phyloP scores from a whole-genome alignment of 768 basidiomycete genomes.

The Kwoniella sp. region DNA sequence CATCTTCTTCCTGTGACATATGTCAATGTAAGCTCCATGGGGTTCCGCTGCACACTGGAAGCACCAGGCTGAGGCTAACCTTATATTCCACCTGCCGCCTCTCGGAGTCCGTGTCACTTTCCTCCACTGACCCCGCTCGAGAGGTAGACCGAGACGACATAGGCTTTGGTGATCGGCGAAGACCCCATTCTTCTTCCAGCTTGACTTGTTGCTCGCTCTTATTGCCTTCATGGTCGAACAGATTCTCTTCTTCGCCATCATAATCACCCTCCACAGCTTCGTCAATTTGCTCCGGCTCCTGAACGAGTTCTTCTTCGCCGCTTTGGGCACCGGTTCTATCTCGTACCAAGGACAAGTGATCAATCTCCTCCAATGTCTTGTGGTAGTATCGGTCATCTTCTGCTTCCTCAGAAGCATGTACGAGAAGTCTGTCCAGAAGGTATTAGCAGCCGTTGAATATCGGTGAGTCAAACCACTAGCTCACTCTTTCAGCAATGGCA shows the following conservation, averaged over 20 bases:
- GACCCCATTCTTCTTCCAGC: conserved; percentile 42
- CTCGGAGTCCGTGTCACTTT: conserved; percentile 31
- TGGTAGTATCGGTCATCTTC: conserved; percentile 41
- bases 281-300: conserved; percentile 8
- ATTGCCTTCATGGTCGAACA: conserved; percentile 27
- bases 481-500: conserved; percentile 72
- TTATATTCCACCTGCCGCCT: conserved; percentile 2
- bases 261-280: conserved; percentile 58
- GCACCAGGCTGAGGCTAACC: too few relatives aligned
- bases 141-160: conserved; percentile 6
- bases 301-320: conserved; percentile 13
- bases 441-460: too few relatives aligned
- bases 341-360: conserved; percentile 30
- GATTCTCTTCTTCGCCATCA: conserved; percentile 61
- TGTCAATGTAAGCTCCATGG: background rate
- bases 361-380: conserved; percentile 44
- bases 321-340: conserved; percentile 31
- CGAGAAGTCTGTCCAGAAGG: conserved; percentile 33
- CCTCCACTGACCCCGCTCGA: conserved; percentile 18
- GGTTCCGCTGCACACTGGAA: too few relatives aligned
- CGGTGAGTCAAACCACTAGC: too few relatives aligned
- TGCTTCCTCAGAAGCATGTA: conserved; percentile 45
- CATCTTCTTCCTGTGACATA: conserved; percentile 21
- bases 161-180: conserved; percentile 24
- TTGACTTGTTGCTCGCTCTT: conserved; percentile 22